Conservation (phyloP, 495 filamentous ascomycete species). For the Aspergillus homomorphus region DNA sequence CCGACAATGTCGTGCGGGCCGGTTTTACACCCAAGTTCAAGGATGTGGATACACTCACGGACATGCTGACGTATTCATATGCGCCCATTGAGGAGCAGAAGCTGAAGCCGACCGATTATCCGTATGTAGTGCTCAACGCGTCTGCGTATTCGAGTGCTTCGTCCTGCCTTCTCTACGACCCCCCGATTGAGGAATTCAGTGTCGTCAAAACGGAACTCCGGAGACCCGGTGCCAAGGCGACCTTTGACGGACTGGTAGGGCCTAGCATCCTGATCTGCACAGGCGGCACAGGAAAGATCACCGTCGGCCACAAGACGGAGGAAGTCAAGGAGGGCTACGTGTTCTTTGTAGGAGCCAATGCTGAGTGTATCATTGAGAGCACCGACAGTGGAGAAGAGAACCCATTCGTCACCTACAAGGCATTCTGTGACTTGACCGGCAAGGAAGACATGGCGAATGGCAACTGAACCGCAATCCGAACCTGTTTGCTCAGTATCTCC, state of each 20-base stretch:
- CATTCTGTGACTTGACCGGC: constrained; percentile 82
- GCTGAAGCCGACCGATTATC: constrained; percentile 79
- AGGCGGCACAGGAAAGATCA: constrained; percentile 72
- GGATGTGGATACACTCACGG: constrained; percentile 85
- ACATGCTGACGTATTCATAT: constrained; percentile 91
- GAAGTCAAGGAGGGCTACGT: constrained; percentile 77
- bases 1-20: constrained; percentile 95
- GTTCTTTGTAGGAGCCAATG: constrained; percentile 90
- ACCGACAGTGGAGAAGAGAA: constrained; percentile 51
- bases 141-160: constrained; percentile 73
- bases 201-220: constrained; percentile 79
- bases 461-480: constrained; percentile 17
- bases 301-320: constrained; percentile 72
- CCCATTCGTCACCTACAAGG: constrained; percentile 85
- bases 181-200: constrained; percentile 94
- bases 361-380: constrained; percentile 75
- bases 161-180: constrained; percentile 73
- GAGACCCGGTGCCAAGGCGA: constrained; percentile 69
- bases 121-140: constrained; percentile 74
- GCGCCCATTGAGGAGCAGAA: constrained; percentile 93
- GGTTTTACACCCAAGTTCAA: constrained; percentile 99
- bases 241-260: constrained; percentile 80
- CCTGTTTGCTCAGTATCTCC: background rate
- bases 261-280: constrained; percentile 94
- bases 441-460: constrained; percentile 47